A percentile compares a stretch with the other conserved stretches of the same genome.
Conservation (phyloP, 2,329 filamentous ascomycete genomes). For the Colletotrichum scovillei region DNA sequence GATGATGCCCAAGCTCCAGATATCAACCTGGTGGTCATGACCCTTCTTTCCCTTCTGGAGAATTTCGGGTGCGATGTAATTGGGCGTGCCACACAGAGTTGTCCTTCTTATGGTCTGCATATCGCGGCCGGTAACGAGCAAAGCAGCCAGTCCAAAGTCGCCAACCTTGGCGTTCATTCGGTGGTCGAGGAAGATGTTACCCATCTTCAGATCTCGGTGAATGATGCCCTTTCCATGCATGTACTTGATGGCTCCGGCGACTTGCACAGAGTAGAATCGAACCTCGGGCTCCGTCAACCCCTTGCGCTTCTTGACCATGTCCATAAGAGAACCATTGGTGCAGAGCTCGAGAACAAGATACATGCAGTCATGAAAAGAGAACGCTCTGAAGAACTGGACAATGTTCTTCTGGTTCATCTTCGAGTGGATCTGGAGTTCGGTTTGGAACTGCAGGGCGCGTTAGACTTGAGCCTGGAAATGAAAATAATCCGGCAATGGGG, state of each 20-base stretch:
- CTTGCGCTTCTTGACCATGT: conserved; percentile 94
- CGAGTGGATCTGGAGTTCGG: conserved; percentile 96
- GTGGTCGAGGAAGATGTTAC: conserved; percentile 94
- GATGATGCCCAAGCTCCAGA: conserved; percentile 98
- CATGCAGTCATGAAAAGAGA: conserved; percentile 88
- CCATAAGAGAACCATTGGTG: conserved; percentile 95
- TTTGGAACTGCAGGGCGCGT: conserved; percentile 66
- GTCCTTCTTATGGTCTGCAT: conserved; percentile 86
- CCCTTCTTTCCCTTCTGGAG: conserved; percentile 93
- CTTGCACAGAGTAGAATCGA: conserved; percentile 91
- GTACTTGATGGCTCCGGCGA: conserved; percentile 97
- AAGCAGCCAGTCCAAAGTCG: conserved; percentile 93
- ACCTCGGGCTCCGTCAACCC: conserved; percentile 94
- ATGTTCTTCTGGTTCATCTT: conserved; percentile 98
- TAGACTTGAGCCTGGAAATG: not conserved
- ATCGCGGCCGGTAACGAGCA: conserved; percentile 91
- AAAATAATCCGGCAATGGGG: too few relatives aligned
- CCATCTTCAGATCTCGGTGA: conserved; percentile 96
- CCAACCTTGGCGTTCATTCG: conserved; percentile 99
- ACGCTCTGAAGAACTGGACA: conserved; percentile 94
- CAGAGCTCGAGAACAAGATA: conserved; percentile 96
- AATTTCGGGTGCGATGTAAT: conserved; percentile 98
- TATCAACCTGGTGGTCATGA: conserved; percentile 97
- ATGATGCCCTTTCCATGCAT: conserved; percentile 97
- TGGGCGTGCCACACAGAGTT: conserved; percentile 95